Conservation (phyloP, 1,284 basidiomycete species). For the Tremellales sp. region DNA sequence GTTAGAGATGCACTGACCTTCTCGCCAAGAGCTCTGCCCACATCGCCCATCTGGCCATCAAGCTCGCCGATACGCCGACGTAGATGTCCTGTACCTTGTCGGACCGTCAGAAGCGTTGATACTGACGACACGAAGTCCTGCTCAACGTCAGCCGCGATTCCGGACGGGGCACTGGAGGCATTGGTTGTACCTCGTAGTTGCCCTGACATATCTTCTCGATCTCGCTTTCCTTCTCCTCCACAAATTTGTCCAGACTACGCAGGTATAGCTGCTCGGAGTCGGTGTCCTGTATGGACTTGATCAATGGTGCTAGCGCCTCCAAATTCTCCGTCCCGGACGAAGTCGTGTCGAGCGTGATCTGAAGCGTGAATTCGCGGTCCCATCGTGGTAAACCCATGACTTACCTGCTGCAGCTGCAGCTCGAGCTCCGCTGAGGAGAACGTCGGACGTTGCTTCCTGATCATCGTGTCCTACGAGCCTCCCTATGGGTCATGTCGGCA, state of each 20-base stretch:
- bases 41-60: slow-evolving; percentile 57
- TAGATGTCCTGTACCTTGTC: slow-evolving; percentile 60
- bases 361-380: neutral
- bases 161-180: neutral
- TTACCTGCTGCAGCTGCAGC: slow-evolving; percentile 47
- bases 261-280: slow-evolving; percentile 89
- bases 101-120: slow-evolving; percentile 88
- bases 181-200: slow-evolving; percentile 69
- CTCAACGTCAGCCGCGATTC: neutral
- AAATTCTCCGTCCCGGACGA: slow-evolving; percentile 63
- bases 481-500: too few species aligned
- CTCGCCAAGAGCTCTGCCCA: slow-evolving; percentile 78
- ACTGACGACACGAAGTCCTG: slow-evolving; percentile 92
- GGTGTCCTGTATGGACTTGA: slow-evolving; percentile 86
- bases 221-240: slow-evolving; percentile 89
- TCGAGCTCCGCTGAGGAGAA: slow-evolving; percentile 48
- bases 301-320: slow-evolving; percentile 85
- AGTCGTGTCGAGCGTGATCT: slow-evolving; percentile 45
- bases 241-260: slow-evolving; percentile 75
- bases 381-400: slow-evolving; percentile 1
- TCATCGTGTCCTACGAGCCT: slow-evolving; percentile 36
- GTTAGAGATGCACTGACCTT: slow-evolving; percentile 51
- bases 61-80: slow-evolving; percentile 56
- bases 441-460: slow-evolving; percentile 38
- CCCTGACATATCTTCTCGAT: slow-evolving; percentile 93